Base-by-base conservation (phyloP, 2,329 filamentous ascomycete genomes). In the Fusarium chaquense region DNA sequence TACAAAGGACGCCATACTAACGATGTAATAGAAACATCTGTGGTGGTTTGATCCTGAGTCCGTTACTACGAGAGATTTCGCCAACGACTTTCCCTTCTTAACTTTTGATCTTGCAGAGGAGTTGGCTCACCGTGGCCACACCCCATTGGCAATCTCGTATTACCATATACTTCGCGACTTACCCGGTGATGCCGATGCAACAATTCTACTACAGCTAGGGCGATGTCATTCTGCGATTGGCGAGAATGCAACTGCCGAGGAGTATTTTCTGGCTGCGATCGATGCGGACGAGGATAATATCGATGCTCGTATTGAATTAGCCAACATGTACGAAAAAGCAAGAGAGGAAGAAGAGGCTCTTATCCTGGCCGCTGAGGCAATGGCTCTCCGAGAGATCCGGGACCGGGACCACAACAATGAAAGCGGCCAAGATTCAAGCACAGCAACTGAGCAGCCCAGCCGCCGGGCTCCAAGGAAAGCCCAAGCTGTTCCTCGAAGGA, bases 291-390 rank as follows among this genome's bases (percentile, higher is more conserved):
- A 89, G 45, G 84, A 88, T 41, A 90, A 91, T 61, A 89, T 95
- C 49, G 90, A 94, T 66, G 92, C 93, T 40, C 90, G 93, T 40
- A 89, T 92, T 32, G 89, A 93, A 73, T 84, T 98, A 12, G 93
- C 93, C 15, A 94, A 92, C 73, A 88, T 98, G 78, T 97, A 97
- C 75, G 93, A 97, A 77, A 89, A 86, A 67, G 86, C 87, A 45
- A 90, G 90, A 67, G 88, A 91, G 80, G 89, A 87, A 24, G 91
- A 94, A 73, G 89, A 93, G 74, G 94, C 94, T 2, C 87, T 94
- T 62, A 89, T 91, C 62, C 87, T 94, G 52, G 89, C 93, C 50
- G 91, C 91, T 35, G 91, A 97, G 76, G 90, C 93, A 11, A 86
- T 95, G 71, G 84, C 88, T 33, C 81, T 94, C 24, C 86, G 87